Evolutionary conservation across 169 alveolate species (phyloP), one percentile per base, ranked within the genome.

Genomic region (Cryptosporidium viatorum): DNA sequence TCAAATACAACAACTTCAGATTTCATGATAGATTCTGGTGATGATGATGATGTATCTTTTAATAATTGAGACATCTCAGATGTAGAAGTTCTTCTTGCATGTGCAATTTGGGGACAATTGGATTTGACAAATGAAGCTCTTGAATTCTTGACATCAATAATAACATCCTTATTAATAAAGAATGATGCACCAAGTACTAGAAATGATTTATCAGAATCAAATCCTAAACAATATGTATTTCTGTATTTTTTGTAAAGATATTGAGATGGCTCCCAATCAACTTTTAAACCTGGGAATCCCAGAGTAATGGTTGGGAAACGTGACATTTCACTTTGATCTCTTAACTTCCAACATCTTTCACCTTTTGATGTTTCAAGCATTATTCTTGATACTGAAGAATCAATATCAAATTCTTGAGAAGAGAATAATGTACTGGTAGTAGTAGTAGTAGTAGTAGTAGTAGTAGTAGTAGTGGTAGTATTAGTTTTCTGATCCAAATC

Each of bases 41-140:
- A 65, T 60, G 89, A 80, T 12, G 73, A 31, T 10, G 75, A 80
- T 23, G 89, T 65, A 43, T 65, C 89, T 12, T 80, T 80, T 31
- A 80, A 37, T 37, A 80, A 35, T 41, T 80, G 89, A 9, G 89
- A 10, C 89, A 80, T 80, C 23, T 80, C 89, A 26, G 74, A 29
- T 62, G 89, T 62, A 41, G 80, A 62, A 37, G 89, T 80, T 80
- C 89, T 80, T 43, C 89, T 80, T 29, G 89, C 89, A 80, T 80
- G 80, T 8, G 89, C 89, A 26, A 80, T 80, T 39, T 65, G 73
- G 21, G 89, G 89, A 2, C 89, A 80, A 26, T 62, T 80, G 0
- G 89, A 26, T 41, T 59, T 59, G 12, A 80, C 89, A 39, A 80
- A 80, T 23, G 89, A 59, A 23, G 48, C 89, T 80, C 89, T 80